phyloP scores from a whole-genome alignment of 139 green algal species.

The Nannochloris sp. region DNA sequence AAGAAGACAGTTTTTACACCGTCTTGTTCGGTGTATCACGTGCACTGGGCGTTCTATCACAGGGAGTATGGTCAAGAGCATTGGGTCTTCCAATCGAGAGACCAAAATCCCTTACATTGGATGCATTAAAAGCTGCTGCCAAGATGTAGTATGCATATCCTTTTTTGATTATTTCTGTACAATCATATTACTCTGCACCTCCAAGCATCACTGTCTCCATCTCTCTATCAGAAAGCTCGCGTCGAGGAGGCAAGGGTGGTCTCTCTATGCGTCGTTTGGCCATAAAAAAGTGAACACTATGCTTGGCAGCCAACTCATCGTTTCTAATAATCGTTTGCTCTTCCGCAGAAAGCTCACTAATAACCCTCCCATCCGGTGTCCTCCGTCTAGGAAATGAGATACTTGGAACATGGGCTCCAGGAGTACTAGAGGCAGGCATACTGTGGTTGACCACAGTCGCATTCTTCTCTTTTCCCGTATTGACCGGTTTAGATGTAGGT shows the following conservation, averaged over 20 bases:
- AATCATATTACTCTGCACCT: conserved; percentile 21
- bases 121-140: conserved; percentile 37
- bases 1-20: conserved; percentile 93
- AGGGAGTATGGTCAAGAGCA: conserved; percentile 83
- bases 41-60: conserved; percentile 81
- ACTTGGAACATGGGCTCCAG: neutral
- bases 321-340: conserved; percentile 5
- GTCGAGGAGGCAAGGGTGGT: neutral
- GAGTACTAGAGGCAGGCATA: neutral
- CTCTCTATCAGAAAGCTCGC: conserved; percentile 30
- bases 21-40: conserved; percentile 95
- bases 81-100: conserved; percentile 95
- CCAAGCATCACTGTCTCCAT: conserved; percentile 47
- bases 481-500: neutral
- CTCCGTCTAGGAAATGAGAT: conserved; percentile 38
- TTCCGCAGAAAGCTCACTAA: conserved; percentile 24
- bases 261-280: neutral
- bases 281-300: neutral
- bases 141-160: neutral
- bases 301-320: neutral
- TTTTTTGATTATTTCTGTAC: neutral
- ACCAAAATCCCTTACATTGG: conserved; percentile 89
- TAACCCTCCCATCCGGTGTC: conserved; percentile 23
- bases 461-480: neutral
- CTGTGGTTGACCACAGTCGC: neutral